These are phyloP conservation scores for Lactarius sanguifluus DNA, from an alignment of 768 basidiomycete genomes.

Conservation along the genomic window DNA sequence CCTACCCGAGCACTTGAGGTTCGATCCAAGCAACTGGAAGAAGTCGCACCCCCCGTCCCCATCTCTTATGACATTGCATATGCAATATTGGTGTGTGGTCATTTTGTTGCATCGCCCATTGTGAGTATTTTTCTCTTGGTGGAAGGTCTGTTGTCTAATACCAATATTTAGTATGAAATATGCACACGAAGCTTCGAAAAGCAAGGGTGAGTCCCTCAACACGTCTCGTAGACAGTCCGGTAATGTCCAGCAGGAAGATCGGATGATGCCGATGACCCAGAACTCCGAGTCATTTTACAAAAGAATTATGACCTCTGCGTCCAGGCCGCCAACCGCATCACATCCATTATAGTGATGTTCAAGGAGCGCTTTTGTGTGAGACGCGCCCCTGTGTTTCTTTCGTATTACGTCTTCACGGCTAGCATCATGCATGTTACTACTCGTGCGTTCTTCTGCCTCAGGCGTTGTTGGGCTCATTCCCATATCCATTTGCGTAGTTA, in stretches of 20 bases:
- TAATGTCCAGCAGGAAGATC: slow-evolving; percentile 1
- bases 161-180: slow-evolving; percentile 37
- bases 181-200: slow-evolving; percentile 25
- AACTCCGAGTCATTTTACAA: slow-evolving; percentile 53
- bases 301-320: slow-evolving; percentile 74
- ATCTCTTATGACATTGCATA: slow-evolving; percentile 71
- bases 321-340: slow-evolving; percentile 76
- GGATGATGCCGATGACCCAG: slow-evolving; percentile 50
- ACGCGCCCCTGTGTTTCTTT: slow-evolving; percentile 65
- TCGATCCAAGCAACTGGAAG: slow-evolving; percentile 45
- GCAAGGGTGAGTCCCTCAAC: slow-evolving; percentile 30
- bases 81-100: slow-evolving; percentile 85
- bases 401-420: slow-evolving; percentile 79
- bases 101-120: slow-evolving; percentile 76
- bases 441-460: slow-evolving; percentile 45
- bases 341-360: slow-evolving; percentile 62
- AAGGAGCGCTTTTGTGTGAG: slow-evolving; percentile 60
- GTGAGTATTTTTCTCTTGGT: slow-evolving; percentile 44
- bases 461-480: slow-evolving; percentile 12
- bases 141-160: background rate
- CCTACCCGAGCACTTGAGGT: slow-evolving; percentile 65
- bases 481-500: slow-evolving; percentile 43
- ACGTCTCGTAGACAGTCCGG: slow-evolving; percentile 9
- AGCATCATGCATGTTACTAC: slow-evolving; percentile 76
- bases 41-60: slow-evolving; percentile 52